Conservation (phyloP, 2,329 filamentous ascomycete genomes). For the Parasarocladium wereldwijsianum region DNA sequence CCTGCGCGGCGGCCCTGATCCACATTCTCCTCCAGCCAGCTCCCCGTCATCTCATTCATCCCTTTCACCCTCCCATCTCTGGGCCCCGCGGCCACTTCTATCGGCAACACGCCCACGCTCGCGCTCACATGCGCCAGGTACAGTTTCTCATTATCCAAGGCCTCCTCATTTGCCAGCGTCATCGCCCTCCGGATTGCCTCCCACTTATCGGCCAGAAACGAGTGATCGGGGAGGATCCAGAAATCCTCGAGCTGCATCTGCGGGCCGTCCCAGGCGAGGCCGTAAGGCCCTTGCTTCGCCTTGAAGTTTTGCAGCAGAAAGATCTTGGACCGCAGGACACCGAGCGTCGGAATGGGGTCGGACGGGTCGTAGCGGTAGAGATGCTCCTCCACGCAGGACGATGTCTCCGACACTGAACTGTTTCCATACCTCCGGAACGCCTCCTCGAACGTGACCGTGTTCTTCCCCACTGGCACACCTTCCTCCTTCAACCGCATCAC, state of each 20-base stretch:
- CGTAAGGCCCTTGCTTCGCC: slow-evolving; percentile 17
- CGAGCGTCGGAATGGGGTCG: slow-evolving; percentile 25
- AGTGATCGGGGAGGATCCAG: slow-evolving; percentile 27
- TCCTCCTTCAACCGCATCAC: slow-evolving; percentile 37
- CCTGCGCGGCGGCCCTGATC: slow-evolving; percentile 20
- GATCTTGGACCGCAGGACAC: slow-evolving; percentile 27
- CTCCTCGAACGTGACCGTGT: slow-evolving; percentile 26
- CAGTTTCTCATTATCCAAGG: slow-evolving; percentile 20
- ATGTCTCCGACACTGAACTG: slow-evolving; percentile 18
- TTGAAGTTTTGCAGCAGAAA: slow-evolving; percentile 33
- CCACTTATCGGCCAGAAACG: slow-evolving; percentile 32
- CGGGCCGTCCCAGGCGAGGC: slow-evolving; percentile 27
- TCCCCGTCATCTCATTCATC: slow-evolving; percentile 34
- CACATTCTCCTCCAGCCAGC: slow-evolving; percentile 20
- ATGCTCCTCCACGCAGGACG: slow-evolving; percentile 18
- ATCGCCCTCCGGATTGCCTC: slow-evolving; percentile 25
- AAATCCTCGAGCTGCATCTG: slow-evolving; percentile 31
- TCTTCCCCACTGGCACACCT: slow-evolving; percentile 20
- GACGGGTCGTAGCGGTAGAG: slow-evolving; percentile 18
- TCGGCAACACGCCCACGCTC: slow-evolving; percentile 30
- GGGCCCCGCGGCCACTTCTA: slow-evolving; percentile 34
- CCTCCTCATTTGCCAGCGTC: slow-evolving; percentile 17
- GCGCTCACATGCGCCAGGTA: slow-evolving; percentile 33
- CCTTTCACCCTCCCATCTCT: slow-evolving; percentile 24
- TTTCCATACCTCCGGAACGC: slow-evolving; percentile 27